Evolutionary conservation across 2,329 filamentous ascomycete species (phyloP).

Genomic region (Colletotrichum filicis): DNA sequence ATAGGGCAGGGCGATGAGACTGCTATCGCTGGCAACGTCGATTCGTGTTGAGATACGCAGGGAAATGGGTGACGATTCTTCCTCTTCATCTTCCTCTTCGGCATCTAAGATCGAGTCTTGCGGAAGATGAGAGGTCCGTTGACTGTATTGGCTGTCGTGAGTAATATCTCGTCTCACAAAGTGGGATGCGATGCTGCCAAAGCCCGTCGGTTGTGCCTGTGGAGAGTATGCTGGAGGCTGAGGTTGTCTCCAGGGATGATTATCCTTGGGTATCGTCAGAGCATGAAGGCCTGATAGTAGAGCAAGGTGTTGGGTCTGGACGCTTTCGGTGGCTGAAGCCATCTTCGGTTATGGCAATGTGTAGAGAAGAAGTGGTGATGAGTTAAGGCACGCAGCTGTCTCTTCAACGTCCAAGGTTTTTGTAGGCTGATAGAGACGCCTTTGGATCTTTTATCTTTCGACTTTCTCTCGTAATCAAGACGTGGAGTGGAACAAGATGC

Average conservation of each 20-base stretch:
- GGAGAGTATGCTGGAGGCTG: constrained; percentile 36
- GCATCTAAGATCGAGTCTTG: background rate
- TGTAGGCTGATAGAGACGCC: background rate
- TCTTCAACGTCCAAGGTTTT: background rate
- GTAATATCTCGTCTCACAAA: background rate
- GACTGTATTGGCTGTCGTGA: background rate
- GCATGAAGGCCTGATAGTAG: background rate
- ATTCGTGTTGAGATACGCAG: constrained; percentile 61
- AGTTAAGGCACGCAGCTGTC: no score
- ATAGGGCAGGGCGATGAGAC: constrained; percentile 56
- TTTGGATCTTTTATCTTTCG: background rate
- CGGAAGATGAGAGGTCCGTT: no score
- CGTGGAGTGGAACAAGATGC: no score
- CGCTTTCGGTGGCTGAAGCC: background rate
- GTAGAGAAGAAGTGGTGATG: background rate
- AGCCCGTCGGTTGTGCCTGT: constrained; percentile 60
- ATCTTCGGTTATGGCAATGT: background rate
- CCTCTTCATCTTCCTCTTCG: constrained; percentile 7
- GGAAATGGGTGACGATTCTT: constrained; percentile 51
- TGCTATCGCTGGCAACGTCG: constrained; percentile 58
- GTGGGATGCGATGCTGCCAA: constrained; percentile 70
- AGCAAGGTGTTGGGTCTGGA: background rate
- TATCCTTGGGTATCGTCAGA: constrained; percentile 9
- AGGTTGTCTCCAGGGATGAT: background rate
- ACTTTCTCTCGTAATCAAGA: background rate